phyloP scores from a whole-genome alignment of 2,329 filamentous ascomycete genomes.

The Colletotrichum lupini region DNA sequence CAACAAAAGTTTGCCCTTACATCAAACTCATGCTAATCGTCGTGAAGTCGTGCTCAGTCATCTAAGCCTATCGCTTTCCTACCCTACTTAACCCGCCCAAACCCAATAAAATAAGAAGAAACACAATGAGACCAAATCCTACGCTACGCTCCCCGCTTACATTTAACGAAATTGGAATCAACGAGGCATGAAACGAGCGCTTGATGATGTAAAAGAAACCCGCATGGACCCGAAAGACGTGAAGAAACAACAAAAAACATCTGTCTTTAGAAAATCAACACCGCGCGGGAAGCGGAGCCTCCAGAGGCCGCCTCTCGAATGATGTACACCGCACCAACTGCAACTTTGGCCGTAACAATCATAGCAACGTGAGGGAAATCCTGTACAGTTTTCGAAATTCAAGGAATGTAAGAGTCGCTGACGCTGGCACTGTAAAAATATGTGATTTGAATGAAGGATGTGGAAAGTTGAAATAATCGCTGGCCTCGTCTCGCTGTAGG shows the following conservation, averaged over 20 bases:
- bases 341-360: not conserved
- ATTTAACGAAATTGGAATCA: no score
- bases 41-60: not conserved
- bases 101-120: not conserved
- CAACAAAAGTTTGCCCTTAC: not conserved
- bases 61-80: not conserved
- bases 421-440: not conserved
- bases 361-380: not conserved
- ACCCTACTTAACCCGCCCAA: not conserved
- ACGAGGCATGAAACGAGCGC: not conserved
- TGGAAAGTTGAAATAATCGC: not conserved
- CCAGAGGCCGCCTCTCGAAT: constrained; percentile 10
- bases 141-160: not conserved
- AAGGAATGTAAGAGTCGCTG: not conserved
- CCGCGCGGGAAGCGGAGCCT: not conserved
- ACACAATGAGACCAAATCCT: not conserved
- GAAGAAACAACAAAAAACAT: not conserved
- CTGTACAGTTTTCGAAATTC: not conserved
- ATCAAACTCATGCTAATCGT: not conserved
- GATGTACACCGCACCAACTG: not conserved
- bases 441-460: not conserved
- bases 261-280: not conserved
- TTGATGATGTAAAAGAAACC: not conserved
- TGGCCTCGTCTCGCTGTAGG: not conserved
- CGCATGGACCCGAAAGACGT: not conserved